phyloP scores from a whole-genome alignment of 495 filamentous ascomycete genomes.

The Penicillium cataractarum region DNA sequence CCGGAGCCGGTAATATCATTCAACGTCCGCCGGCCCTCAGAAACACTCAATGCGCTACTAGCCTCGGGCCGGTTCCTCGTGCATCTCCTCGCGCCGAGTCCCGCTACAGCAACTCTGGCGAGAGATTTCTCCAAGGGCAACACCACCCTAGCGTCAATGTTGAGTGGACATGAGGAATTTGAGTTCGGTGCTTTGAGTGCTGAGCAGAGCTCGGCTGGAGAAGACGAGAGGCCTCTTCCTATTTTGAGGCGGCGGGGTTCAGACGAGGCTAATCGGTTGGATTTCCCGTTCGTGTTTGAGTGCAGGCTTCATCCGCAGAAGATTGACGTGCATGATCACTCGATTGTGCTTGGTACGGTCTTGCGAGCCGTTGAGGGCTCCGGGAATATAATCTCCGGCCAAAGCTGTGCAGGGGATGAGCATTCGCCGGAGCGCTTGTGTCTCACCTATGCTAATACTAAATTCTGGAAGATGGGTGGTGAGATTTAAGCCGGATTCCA shows the following conservation, averaged over 20 bases:
- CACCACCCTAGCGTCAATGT: slow-evolving; percentile 33
- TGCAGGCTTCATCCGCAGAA: slow-evolving; percentile 40
- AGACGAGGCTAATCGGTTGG: slow-evolving; percentile 7
- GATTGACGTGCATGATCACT: slow-evolving; percentile 49
- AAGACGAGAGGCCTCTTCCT: slow-evolving; percentile 30
- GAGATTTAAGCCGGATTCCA: slow-evolving; percentile 27
- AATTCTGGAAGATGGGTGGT: slow-evolving; percentile 50
- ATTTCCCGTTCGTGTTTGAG: slow-evolving; percentile 48
- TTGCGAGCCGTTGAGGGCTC: slow-evolving; percentile 26
- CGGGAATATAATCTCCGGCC: slow-evolving; percentile 7
- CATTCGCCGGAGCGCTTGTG: slow-evolving; percentile 32
- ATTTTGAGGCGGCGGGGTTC: slow-evolving; percentile 32
- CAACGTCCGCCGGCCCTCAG: slow-evolving; percentile 74
- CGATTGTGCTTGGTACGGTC: slow-evolving; percentile 46
- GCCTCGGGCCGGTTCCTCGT: slow-evolving; percentile 48
- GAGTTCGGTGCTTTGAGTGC: slow-evolving; percentile 34
- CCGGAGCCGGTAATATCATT: slow-evolving; percentile 75
- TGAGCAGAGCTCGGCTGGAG: neutral
- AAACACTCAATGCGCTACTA: slow-evolving; percentile 67
- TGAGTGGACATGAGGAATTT: slow-evolving; percentile 40
- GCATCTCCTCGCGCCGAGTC: slow-evolving; percentile 41
- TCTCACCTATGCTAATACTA: slow-evolving; percentile 50
- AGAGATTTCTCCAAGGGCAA: slow-evolving; percentile 50
- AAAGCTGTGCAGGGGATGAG: slow-evolving; percentile 8
- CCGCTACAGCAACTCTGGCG: slow-evolving; percentile 40